Percentiles rank a stretch among this genome's conserved stretches.
Conservation (phyloP, 306 rosid species). For the Cucurbita argyrosperma region DNA sequence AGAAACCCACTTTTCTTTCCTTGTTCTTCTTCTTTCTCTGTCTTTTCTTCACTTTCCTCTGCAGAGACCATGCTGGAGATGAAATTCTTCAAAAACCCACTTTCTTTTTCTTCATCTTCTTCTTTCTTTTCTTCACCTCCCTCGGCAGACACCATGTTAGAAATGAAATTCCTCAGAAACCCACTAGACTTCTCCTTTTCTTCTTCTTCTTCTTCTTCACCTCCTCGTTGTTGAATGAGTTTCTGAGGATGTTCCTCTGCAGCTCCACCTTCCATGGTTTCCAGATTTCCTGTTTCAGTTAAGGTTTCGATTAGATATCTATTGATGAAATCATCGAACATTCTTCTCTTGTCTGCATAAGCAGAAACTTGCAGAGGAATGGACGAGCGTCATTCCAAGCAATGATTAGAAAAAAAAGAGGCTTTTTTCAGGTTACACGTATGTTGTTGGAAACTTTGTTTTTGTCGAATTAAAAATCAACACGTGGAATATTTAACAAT, state of each 20-base stretch:
- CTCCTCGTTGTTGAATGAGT: background rate
- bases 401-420: background rate
- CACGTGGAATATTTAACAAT: background rate
- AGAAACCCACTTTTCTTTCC: slow-evolving; percentile 3
- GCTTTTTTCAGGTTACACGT: slow-evolving; percentile 1
- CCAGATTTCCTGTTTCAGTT: background rate
- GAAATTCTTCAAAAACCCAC: slow-evolving; percentile 4
- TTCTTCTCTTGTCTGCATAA: background rate
- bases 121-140: slow-evolving; percentile 2
- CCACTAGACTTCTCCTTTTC: slow-evolving; percentile 1
- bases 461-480: background rate
- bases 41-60: background rate
- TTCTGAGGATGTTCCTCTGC: background rate
- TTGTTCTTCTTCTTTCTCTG: background rate
- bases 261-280: background rate
- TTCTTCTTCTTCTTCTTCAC: background rate
- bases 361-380: background rate
- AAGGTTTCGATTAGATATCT: background rate
- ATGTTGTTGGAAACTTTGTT: background rate
- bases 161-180: slow-evolving; percentile 1
- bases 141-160: background rate
- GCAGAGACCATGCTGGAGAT: slow-evolving; percentile 3
- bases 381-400: background rate
- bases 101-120: background rate
- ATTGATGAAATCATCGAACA: background rate